A percentile compares a stretch with the other conserved stretches of the same genome.
Evolutionary conservation across 2,329 filamentous ascomycete genomes (phyloP).

Genomic region (Talaromyces sp.): DNA sequence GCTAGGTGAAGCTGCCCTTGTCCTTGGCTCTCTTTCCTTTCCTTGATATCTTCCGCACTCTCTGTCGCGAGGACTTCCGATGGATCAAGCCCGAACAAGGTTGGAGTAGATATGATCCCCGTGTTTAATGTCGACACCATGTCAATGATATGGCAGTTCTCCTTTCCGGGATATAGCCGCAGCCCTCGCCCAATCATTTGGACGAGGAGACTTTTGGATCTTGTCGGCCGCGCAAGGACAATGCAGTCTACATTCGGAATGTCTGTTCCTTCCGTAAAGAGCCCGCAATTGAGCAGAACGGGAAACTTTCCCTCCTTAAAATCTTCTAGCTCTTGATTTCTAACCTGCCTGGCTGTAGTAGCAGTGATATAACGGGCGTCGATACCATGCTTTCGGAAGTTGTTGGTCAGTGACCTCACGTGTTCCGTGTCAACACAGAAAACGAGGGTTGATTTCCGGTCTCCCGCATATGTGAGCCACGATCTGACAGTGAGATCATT

Average conservation of each 20-base stretch:
- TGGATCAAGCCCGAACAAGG: constrained; percentile 88
- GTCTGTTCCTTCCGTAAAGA: constrained; percentile 96
- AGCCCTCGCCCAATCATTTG: constrained; percentile 98
- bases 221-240: constrained; percentile 78
- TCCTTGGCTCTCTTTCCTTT: constrained; percentile 42
- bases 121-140: constrained; percentile 83
- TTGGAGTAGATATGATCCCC: constrained; percentile 85
- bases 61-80: constrained; percentile 67
- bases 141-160: constrained; percentile 91
- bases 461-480: constrained; percentile 73
- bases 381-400: constrained; percentile 71
- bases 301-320: constrained; percentile 76
- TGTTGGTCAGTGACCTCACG: constrained; percentile 67
- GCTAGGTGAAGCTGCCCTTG: constrained; percentile 1
- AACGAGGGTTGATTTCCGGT: constrained; percentile 77
- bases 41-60: constrained; percentile 58
- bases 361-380: constrained; percentile 86
- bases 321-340: constrained; percentile 65
- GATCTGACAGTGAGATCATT: constrained; percentile 82
- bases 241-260: constrained; percentile 97
- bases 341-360: constrained; percentile 65
- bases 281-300: constrained; percentile 88
- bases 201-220: constrained; percentile 85
- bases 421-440: constrained; percentile 93
- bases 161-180: constrained; percentile 73